Evolutionary conservation across 129 eudicot genomes (phyloP).

Genomic region (Tanacetum coccineum): DNA sequence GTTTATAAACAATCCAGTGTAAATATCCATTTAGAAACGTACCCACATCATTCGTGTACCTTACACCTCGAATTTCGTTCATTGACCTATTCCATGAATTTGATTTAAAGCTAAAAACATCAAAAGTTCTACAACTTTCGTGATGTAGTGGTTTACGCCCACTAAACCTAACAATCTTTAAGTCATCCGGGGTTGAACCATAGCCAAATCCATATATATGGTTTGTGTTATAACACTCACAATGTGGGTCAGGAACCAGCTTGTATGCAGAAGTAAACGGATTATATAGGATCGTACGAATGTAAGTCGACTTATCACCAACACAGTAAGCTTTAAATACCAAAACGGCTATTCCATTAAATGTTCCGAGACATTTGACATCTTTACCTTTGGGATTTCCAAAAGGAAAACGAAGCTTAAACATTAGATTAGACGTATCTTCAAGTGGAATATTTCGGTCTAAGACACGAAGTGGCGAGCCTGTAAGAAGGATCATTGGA

Average conservation of each 20-base stretch:
- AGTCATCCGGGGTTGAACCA: background rate
- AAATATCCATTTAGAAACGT: background rate
- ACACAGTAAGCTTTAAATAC: background rate
- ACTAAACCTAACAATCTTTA: background rate
- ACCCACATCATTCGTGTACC: background rate
- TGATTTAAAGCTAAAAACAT: background rate
- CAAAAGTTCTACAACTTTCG: background rate
- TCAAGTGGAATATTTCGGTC: no score
- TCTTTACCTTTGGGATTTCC: background rate
- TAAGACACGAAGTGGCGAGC: background rate
- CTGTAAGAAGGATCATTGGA: background rate
- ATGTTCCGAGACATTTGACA: background rate
- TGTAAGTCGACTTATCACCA: background rate
- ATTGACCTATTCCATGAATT: background rate
- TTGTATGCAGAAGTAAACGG: background rate
- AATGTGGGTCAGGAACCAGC: background rate
- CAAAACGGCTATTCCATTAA: background rate
- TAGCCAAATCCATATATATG: slow-evolving; percentile 2
- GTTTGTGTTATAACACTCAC: no score
- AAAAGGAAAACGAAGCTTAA: background rate
- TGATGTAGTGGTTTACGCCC: background rate
- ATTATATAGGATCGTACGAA: background rate
- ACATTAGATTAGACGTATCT: background rate
- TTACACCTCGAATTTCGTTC: background rate
- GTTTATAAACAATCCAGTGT: background rate